Base-by-base conservation (phyloP, 129 eudicot genomes). In the Escallonia herrerae region DNA sequence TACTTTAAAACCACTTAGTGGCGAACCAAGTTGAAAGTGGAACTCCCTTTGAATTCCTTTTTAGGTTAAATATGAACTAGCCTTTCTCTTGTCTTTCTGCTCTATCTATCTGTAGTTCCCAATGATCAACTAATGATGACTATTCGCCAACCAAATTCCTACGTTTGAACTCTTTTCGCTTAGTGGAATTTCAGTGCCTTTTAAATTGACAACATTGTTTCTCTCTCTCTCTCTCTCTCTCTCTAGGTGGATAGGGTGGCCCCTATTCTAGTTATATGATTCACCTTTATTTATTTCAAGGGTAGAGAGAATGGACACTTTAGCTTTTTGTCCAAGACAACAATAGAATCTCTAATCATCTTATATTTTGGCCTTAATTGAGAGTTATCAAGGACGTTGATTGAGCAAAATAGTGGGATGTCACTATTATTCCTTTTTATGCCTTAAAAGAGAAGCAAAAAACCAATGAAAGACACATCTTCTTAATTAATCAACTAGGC, bases 1-100 rank as follows among this genome's bases (percentile, higher is more conserved):
- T 22, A 22, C 33, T 47, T 64, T 64, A 40, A 15, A 42, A 15
- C 11, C 14, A 14, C 60, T 58, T 53, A 54, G 63, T 72, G 69
- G 69, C 69, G 46, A 72, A 58, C 55, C n/a, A 58, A 65, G 66
- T 65, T 60, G 60, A 58, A 56, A 58, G 59, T 72, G 72, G 66
- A 15, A 42, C 62, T 40, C 56, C 43, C 6, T 71, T 54, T 40
- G 49, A 33, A 48, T 39, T 46, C 58, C 66, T 49, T 40, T 69
- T 60, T 33, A 43, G 53, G 41, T 42, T 55, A 42, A 12, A 43
- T 58, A 4, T 58, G 63, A 56, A 57, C 53, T 67, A 56, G 49
- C 37, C 63, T 44, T 43, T n/a, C n/a, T n/a, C n/a, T n/a, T n/a
- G n/a, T n/a, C n/a, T n/a, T n/a, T 12, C 33, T 11, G 38, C 4